A percentile compares a stretch with the other conserved stretches of the same genome.
Conservation (phyloP, 148 eudicot genomes). For the Cornus florida region DNA sequence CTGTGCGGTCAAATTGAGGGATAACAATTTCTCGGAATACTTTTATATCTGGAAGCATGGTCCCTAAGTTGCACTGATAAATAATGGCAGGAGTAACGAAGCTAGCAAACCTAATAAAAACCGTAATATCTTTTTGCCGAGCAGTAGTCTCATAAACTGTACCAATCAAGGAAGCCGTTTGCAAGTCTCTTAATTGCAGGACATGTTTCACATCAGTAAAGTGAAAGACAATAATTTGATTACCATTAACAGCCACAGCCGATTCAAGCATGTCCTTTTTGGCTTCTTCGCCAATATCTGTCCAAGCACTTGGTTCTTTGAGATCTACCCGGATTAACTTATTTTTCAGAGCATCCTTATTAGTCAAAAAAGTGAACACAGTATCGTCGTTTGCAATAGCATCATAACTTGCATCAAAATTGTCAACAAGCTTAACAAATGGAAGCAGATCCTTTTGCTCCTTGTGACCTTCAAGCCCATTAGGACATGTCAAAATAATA, state of each 20-base stretch:
- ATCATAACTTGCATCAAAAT: conserved; percentile 73
- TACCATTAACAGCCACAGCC: conserved; percentile 65
- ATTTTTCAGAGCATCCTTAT: conserved; percentile 87
- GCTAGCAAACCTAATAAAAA: conserved; percentile 77
- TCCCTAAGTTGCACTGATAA: conserved; percentile 62
- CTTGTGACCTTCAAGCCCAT: conserved; percentile 70
- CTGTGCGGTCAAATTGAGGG: conserved; percentile 79
- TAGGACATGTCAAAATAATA: conserved; percentile 72
- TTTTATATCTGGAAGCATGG: conserved; percentile 57
- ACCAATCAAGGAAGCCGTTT: conserved; percentile 73
- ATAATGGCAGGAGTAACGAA: conserved; percentile 83
- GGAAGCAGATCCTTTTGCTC: conserved; percentile 69
- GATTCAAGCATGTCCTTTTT: conserved; percentile 88
- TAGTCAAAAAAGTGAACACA: conserved; percentile 76
- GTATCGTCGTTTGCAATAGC: conserved; percentile 79
- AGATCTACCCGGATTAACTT: conserved; percentile 85
- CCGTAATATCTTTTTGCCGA: conserved; percentile 53
- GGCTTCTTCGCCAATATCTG: conserved; percentile 65
- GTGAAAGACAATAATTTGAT: conserved; percentile 72
- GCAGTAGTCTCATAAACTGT: conserved; percentile 69
- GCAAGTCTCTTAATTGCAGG: conserved; percentile 79
- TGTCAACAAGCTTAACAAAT: conserved; percentile 78
- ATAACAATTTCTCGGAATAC: conserved; percentile 80
- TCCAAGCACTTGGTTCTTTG: conserved; percentile 69
- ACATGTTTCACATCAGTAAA: conserved; percentile 82